phyloP scores from a whole-genome alignment of 2,329 filamentous ascomycete genomes.

The Stemphylium beticola region DNA sequence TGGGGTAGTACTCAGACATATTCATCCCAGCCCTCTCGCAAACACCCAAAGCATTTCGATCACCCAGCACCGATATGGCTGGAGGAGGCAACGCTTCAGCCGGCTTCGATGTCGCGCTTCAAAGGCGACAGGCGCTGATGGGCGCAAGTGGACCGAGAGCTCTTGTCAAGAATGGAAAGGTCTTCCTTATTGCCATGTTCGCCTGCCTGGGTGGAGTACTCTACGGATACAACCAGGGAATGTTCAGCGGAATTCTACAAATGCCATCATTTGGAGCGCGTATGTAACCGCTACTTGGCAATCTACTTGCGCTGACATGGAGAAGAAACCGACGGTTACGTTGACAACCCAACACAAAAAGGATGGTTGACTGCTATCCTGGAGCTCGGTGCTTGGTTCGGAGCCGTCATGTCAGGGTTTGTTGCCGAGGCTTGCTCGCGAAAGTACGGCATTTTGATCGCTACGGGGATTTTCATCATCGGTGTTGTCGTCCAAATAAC shows the following conservation, averaged over 20 bases:
- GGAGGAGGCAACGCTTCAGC: slow-evolving; percentile 26
- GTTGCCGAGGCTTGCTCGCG: slow-evolving; percentile 73
- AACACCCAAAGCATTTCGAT: neutral
- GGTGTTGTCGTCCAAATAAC: slow-evolving; percentile 73
- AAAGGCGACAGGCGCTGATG: slow-evolving; percentile 32
- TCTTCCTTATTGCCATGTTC: slow-evolving; percentile 63
- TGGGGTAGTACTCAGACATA: neutral
- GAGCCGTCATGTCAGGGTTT: slow-evolving; percentile 71
- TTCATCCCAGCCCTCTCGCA: neutral
- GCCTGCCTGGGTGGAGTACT: slow-evolving; percentile 60
- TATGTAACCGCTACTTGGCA: slow-evolving; percentile 23
- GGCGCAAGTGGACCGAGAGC: slow-evolving; percentile 53
- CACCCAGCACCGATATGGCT: slow-evolving; percentile 24
- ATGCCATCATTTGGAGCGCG: slow-evolving; percentile 56
- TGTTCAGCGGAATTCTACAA: slow-evolving; percentile 72
- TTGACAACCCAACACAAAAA: slow-evolving; percentile 49
- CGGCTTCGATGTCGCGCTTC: slow-evolving; percentile 32
- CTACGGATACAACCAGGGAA: slow-evolving; percentile 78
- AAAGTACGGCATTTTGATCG: slow-evolving; percentile 72
- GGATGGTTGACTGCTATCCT: slow-evolving; percentile 67
- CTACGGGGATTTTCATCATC: slow-evolving; percentile 70
- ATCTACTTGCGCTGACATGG: neutral
- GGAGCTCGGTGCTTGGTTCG: slow-evolving; percentile 79
- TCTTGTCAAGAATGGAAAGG: slow-evolving; percentile 59
- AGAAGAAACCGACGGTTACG: slow-evolving; percentile 52